Conservation (phyloP, 164 flowering plant species). For the Stephania yunnanensis region DNA sequence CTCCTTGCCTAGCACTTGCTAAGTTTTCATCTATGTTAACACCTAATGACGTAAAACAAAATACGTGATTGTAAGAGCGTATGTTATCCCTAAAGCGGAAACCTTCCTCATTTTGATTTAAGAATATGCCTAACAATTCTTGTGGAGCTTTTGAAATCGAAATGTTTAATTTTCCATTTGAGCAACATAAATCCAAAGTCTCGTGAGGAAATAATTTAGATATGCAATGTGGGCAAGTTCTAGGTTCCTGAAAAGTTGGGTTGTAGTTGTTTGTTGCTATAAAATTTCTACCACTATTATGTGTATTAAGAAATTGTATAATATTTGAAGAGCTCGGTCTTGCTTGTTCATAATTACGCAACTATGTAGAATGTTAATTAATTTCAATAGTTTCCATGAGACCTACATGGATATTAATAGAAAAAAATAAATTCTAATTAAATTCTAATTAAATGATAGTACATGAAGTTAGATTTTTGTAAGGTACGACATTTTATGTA, state of each 20-base stretch:
- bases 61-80: not conserved
- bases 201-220: not conserved
- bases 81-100: not conserved
- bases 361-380: no score
- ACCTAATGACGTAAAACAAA: not conserved
- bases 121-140: not conserved
- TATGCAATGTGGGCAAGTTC: not conserved
- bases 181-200: not conserved
- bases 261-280: not conserved
- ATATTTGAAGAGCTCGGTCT: no score
- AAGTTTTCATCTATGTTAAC: not conserved
- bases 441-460: no score
- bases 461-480: no score
- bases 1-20: constrained; percentile 2
- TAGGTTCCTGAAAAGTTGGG: not conserved
- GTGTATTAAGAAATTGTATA: not conserved
- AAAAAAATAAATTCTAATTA: no score
- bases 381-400: no score
- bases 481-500: no score
- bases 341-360: no score
- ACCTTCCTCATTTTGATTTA: not conserved
- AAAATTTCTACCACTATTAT: not conserved
- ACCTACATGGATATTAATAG: no score
- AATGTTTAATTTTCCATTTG: not conserved
- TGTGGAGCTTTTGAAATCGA: not conserved